Conservation (phyloP, 2,329 filamentous ascomycete species). For the Aspergillaceae sp. region DNA sequence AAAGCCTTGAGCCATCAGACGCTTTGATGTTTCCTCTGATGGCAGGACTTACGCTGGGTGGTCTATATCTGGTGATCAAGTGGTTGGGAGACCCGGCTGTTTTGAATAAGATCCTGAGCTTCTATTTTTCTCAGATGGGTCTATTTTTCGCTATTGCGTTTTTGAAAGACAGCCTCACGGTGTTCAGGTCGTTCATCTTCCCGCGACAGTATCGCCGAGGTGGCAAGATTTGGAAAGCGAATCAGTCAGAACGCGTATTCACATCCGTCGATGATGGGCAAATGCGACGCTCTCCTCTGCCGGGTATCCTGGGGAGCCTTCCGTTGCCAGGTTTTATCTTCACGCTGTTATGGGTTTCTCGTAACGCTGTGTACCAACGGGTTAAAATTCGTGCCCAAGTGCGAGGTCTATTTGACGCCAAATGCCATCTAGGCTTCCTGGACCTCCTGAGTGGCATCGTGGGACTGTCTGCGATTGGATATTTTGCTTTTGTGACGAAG, state of each 20-base stretch:
- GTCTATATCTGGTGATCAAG: slow-evolving; percentile 81
- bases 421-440: slow-evolving; percentile 36
- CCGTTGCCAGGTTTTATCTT: slow-evolving; percentile 33
- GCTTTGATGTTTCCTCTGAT: slow-evolving; percentile 77
- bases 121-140: slow-evolving; percentile 74
- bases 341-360: slow-evolving; percentile 41
- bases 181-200: slow-evolving; percentile 60
- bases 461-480: slow-evolving; percentile 49
- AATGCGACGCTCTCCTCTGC: slow-evolving; percentile 41
- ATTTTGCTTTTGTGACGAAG: slow-evolving; percentile 55
- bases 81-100: slow-evolving; percentile 74
- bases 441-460: slow-evolving; percentile 49
- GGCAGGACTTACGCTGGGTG: slow-evolving; percentile 61
- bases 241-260: slow-evolving; percentile 25
- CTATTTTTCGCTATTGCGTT: slow-evolving; percentile 68
- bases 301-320: slow-evolving; percentile 41
- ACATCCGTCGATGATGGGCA: slow-evolving; percentile 8
- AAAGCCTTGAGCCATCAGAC: slow-evolving; percentile 65
- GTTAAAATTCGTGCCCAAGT: slow-evolving; percentile 46
- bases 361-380: slow-evolving; percentile 42
- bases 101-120: slow-evolving; percentile 72
- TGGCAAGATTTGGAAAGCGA: slow-evolving; percentile 42
- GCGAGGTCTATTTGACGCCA: slow-evolving; percentile 42
- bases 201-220: slow-evolving; percentile 57
- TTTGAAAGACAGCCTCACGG: slow-evolving; percentile 60